A percentile compares a stretch with the other conserved stretches of the same genome.
phyloP scores from a whole-genome alignment of 2,329 filamentous ascomycete species.

The Arthrobotrys iridis region DNA sequence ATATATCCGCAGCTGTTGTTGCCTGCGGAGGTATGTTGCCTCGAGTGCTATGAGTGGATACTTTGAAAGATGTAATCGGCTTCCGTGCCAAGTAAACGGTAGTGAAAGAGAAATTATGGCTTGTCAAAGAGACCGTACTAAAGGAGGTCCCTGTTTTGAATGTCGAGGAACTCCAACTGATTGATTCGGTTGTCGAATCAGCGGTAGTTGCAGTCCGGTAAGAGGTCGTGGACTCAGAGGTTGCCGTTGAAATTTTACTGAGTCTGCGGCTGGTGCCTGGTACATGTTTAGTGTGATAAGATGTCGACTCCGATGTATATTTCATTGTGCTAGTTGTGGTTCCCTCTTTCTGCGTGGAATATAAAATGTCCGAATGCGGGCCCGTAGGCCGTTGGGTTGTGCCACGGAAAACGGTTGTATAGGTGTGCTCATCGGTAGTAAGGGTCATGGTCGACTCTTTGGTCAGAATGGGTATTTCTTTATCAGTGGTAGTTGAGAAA shows the following conservation, averaged over 20 bases:
- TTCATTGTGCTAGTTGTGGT: background rate
- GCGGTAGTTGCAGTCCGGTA: background rate
- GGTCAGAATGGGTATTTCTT: background rate
- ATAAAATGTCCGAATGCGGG: background rate
- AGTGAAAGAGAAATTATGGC: slow-evolving; percentile 13
- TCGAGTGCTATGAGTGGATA: background rate
- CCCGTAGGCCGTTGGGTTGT: slow-evolving; percentile 1
- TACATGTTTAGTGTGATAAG: slow-evolving; percentile 1
- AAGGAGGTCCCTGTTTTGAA: background rate
- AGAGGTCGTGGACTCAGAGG: background rate
- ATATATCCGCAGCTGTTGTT: background rate
- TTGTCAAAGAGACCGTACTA: background rate
- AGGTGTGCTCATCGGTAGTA: slow-evolving; percentile 5
- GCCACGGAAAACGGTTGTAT: slow-evolving; percentile 12
- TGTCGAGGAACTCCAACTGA: slow-evolving; percentile 15
- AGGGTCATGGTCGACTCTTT: background rate
- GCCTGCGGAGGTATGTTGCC: background rate
- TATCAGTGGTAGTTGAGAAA: background rate
- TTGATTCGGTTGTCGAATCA: background rate
- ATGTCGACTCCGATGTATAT: slow-evolving; percentile 6
- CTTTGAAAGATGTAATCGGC: background rate
- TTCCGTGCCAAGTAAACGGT: slow-evolving; percentile 13
- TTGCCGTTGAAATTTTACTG: background rate
- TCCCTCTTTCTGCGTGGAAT: slow-evolving; percentile 11
- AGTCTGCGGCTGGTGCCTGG: background rate